Base-by-base conservation (phyloP, 2,329 filamentous ascomycete species). In the Xylaria sp. region DNA sequence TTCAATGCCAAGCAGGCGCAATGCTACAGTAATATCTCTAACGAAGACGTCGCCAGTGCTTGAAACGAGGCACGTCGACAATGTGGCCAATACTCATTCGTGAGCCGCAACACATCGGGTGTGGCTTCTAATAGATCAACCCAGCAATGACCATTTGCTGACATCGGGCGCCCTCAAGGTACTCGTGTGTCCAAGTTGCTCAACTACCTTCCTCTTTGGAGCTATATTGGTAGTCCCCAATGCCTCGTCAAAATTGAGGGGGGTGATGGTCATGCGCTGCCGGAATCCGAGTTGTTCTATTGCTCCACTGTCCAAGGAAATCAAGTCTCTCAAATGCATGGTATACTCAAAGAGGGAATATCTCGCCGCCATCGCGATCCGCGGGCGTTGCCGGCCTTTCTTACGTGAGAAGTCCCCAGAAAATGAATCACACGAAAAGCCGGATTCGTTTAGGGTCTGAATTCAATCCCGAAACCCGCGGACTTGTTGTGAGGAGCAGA, bases 161-260 rank as follows among this genome's bases (percentile, higher is more conserved):
- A 38, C 40, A 43, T 27, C 17, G 21, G 19, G 17, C 23, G 23
- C 43, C 48, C 29, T 44, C 43, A 43, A 44, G 37, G 43, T 44
- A 29, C 29, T 59, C 23, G 2, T 6, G 27, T 21, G 15, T 54
- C 54, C 51, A 40, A 29, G 3, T 40, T 19, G 19, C 11, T 8
- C 8, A 51, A 51, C 29, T 13, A 31, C 48, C 60, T 58, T 54
- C 62, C 54, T 33, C 21, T 53, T 57, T 53, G 9, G 29, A 52
- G 8, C 21, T 54, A 9, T 19, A 19, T 27, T 52, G 17, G 19
- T 31, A 40, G 17, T 17, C 29, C 23, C 33, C 11, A n/a, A 33
- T 17, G 29, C 40, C 29, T 51, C 48, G 23, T 47, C 25, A 29
- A 27, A 3, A 11, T 21, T 33, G 11, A 7, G 21, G 17, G 17